Evolutionary conservation across 805 yeast genomes (phyloP), one percentile per base, ranked within the genome.

Genomic region (Zygosaccharomyces siamensis): DNA sequence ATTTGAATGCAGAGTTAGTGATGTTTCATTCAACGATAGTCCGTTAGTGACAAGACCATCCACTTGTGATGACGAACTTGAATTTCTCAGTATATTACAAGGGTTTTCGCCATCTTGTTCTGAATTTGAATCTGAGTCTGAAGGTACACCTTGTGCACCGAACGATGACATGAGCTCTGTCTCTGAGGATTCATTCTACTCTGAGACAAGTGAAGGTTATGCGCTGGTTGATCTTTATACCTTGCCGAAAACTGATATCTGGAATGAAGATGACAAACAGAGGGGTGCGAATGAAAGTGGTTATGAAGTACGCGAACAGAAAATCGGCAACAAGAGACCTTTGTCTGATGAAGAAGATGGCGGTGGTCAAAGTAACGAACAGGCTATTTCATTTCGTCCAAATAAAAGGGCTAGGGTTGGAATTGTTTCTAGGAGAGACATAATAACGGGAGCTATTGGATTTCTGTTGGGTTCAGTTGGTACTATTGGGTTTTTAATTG

Each of bases 401-500:
- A 28, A 16, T 16, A 35, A 43, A 27, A 35, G 16, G 28, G 18
- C 39, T 18, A 43, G 21, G 31, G 20, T 23, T 24, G 41, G 49
- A 20, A 28, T 55, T 10, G 27, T 41, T 14, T 31, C 44, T n/a
- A 41, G 18, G 27, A 41, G 44, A 28, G 44, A 41, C 20, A 41
- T 41, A 24, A 10, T 41, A 7, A 41, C 44, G 33, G 44, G 28
- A 18, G 16, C 44, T 18, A 21, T 58, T 5, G 64, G 64, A 2
- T 49, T 57, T 36, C 32, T 50, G 21, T 40, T 58, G 20, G 64
- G 64, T 11, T 49, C 60, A 23, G 43, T 58, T 24, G 57, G 59
- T 11, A 57, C 64, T 18, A 49, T 60, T 26, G 58, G 58, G 10
- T 20, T 57, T 18, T 43, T 60, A 24, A 49, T 56, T 7, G 55